Base-by-base conservation (phyloP, 164 flowering plant genomes). In the Nymphaea colorata region DNA sequence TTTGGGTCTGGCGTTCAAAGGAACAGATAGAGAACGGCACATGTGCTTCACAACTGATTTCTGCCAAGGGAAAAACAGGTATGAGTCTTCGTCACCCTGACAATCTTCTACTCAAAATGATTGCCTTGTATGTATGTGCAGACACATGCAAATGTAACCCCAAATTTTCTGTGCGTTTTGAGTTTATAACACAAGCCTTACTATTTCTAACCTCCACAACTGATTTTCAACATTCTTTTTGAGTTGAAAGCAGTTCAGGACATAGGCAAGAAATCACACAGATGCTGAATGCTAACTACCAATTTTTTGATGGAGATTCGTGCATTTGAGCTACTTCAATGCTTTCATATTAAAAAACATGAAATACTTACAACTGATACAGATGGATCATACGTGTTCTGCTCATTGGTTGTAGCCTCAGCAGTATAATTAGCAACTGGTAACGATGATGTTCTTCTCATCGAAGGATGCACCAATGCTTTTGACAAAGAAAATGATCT, bases 1-100 rank as follows among this genome's bases (percentile, higher is more conserved):
- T 73, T 64, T 65, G 4, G 81, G 84, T 73, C 83, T 86, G 64
- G 73, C 68, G 70, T 79, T 73, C 67, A 78, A 81, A 66, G 99
- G 97, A 41, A 86, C 89, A 41, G 99, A 95, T 70, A 86, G 85
- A n/a, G 99, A 95, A 61, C 99, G 88, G 45, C 85, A 75, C 17
- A 95, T 90, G 62, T 76, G 79, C 59, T 55, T 43, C 47, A 65
- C 70, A 68, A 68, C 89, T 77, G 77, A 85, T 61, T 71, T 77
- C 96, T 91, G 82, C 74, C 72, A 67, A 69, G 41, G 55, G 57
- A 15, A 51, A 51, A 51, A 61, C 7, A 6, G 3, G 3, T 61
- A 61, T 11, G 64, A 61, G 41, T 17, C 11, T 41, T 41, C 4
- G n/a, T 61, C 7, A 12, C 64, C 36, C 36, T 17, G 14, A 17